These are phyloP conservation scores for Symbiodinium natans DNA, from an alignment of 73 alveolate genomes.

Conservation along the genomic window DNA sequence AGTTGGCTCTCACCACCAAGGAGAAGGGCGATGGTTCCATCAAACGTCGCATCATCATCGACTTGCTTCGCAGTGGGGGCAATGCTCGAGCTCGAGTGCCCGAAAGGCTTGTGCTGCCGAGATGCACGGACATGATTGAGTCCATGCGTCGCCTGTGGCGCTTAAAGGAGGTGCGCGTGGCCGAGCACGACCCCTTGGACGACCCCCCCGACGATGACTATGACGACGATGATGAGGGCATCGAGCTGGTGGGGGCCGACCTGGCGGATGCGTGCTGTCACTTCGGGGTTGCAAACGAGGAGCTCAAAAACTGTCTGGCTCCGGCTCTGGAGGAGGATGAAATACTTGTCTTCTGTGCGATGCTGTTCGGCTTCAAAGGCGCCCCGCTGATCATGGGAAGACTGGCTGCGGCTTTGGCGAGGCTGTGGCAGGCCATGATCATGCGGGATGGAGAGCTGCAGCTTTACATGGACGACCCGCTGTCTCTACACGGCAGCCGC, in stretches of 20 bases:
- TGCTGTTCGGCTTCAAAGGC: slow-evolving; percentile 15
- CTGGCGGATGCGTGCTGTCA: not conserved
- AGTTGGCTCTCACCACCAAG: not conserved
- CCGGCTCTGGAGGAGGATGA: not conserved
- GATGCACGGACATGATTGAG: not conserved
- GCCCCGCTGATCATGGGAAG: slow-evolving; percentile 37
- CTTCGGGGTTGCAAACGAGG: not conserved
- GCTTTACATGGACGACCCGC: slow-evolving; percentile 35
- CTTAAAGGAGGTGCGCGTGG: not conserved
- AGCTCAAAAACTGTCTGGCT: not conserved
- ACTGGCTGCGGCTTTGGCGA: not conserved
- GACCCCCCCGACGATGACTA: not conserved
- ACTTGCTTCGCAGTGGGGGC: not conserved
- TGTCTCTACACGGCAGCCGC: not conserved
- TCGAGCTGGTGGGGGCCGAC: not conserved
- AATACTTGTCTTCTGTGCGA: not conserved
- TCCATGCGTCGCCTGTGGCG: not conserved
- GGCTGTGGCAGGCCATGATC: not conserved
- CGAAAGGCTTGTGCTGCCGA: not conserved
- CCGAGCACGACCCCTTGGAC: not conserved
- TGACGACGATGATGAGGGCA: not conserved
- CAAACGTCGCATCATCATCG: not conserved
- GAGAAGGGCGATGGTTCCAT: not conserved
- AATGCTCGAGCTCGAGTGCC: not conserved
- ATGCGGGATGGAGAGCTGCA: not conserved